These are phyloP conservation scores for Cutaneotrichosporon sp. DNA, from an alignment of 1,284 basidiomycete genomes.

Conservation along the genomic window DNA sequence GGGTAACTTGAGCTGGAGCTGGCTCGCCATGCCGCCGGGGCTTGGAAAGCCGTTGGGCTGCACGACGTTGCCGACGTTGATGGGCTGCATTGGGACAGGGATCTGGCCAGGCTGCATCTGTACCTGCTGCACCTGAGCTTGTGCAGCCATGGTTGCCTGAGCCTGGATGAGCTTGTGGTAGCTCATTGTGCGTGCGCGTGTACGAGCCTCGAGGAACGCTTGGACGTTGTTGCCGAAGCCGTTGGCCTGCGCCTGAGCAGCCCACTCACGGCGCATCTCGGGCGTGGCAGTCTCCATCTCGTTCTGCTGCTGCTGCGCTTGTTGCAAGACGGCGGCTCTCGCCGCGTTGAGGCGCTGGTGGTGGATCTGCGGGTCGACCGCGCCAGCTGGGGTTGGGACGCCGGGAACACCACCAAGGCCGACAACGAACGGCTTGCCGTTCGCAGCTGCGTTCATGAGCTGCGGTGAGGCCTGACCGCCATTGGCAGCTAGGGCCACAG, in stretches of 20 bases:
- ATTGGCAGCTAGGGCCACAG: conserved; percentile 12
- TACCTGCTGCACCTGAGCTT: conserved; percentile 16
- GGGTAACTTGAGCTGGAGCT: conserved; percentile 45
- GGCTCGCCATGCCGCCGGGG: conserved; percentile 30
- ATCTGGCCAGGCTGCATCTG: conserved; percentile 1
- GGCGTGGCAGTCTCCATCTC: conserved; percentile 27
- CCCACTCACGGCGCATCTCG: conserved; percentile 32
- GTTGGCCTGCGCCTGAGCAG: conserved; percentile 23
- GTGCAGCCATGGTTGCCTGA: conserved; percentile 18
- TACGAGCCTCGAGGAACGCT: conserved; percentile 34
- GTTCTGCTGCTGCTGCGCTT: conserved; percentile 16
- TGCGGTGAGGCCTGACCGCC: conserved; percentile 27
- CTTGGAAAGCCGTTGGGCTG: conserved; percentile 16
- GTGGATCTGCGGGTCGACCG: conserved; percentile 26
- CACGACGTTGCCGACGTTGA: conserved; percentile 10
- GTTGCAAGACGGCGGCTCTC: conserved; percentile 20
- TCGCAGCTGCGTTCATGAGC: conserved; percentile 31
- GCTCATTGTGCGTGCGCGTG: conserved; percentile 27
- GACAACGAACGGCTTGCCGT: conserved; percentile 33
- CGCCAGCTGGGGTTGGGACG: conserved; percentile 20
- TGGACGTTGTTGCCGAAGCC: conserved; percentile 39
- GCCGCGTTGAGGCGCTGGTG: conserved; percentile 25
- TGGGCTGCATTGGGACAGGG: conserved; percentile 8
- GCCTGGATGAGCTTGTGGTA: conserved; percentile 34
- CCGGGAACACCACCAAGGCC: conserved; percentile 21